phyloP scores from a whole-genome alignment of 352 stramenopile species.

The Globisporangium nunn region DNA sequence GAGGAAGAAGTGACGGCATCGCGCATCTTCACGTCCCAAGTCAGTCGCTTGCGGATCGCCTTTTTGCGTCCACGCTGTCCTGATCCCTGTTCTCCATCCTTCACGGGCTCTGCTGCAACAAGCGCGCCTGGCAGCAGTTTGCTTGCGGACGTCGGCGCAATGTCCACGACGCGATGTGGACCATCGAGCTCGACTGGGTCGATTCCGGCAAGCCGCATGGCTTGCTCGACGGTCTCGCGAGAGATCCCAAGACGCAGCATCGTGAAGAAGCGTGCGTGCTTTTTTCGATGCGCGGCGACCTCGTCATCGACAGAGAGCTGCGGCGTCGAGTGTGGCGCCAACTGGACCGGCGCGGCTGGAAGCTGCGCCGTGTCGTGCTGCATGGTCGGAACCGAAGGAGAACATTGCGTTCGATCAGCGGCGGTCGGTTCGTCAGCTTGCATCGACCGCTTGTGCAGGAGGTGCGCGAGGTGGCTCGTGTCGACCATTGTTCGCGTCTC shows the following conservation, averaged over 20 bases:
- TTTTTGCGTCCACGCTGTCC: conserved; percentile 2
- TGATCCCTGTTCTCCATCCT: neutral
- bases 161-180: conserved; percentile 5
- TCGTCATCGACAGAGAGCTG: conserved; percentile 16
- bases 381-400: neutral
- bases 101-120: too few relatives aligned
- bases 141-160: neutral
- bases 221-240: conserved; percentile 37
- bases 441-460: conserved; percentile 6
- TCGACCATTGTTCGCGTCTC: neutral
- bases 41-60: conserved; percentile 8
- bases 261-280: conserved; percentile 40
- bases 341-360: neutral
- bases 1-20: neutral
- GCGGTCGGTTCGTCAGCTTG: neutral
- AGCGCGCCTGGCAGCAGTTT: neutral
- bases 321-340: neutral
- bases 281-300: conserved; percentile 26
- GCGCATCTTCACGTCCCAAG: conserved; percentile 10
- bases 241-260: conserved; percentile 46
- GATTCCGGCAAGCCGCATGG: conserved; percentile 32
- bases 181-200: conserved; percentile 23
- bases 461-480: neutral
- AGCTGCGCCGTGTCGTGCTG: neutral
- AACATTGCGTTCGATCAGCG: too few relatives aligned